Evolutionary conservation across 805 yeast genomes (phyloP), one percentile per base, ranked within the genome.

Genomic region (Candida lessepsii): DNA sequence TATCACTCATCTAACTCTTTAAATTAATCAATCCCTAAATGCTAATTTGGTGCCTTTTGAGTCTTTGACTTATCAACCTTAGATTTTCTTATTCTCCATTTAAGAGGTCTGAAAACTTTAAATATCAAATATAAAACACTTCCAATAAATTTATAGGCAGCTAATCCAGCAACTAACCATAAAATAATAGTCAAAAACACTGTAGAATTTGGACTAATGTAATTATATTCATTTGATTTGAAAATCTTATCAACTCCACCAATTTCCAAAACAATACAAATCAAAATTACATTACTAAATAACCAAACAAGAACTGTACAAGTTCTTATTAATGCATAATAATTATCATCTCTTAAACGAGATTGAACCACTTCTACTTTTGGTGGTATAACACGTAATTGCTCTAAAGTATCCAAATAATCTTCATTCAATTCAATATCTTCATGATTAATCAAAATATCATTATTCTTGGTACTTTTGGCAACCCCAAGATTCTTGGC

Each of bases 161-260:
- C 96, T 72, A 88, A 76, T 19, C 82, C 86, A 3, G 96, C 96
- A 30, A 91, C 98, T 26, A 90, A 66, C 96, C 98, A 91, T 49
- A 91, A 69, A 33, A 91, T 83, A 21, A 91, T 87, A 4, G 93
- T 78, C 60, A 91, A 74, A 58, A 88, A 91, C 5, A 81, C 65
- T 28, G 78, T 73, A 1, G 87, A 72, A 60, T 83, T 73, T 8
- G 64, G 55, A 30, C 57, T 50, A 45, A 64, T 53, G 29, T 58
- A 58, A 39, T 57, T 60, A 42, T 55, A 54, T 28, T 37, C 60
- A 49, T 54, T 53, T 9, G 73, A 66, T 9, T 27, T 36, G 5
- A 39, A n/a, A 24, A 71, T 62, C 25, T 56, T 63, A 44, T 72
- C 74, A 26, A 85, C 65, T 5, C 96, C 96, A 39, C 90, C 96